These are phyloP conservation scores for Dryadomyces quercus-mongolicae DNA, from an alignment of 2,329 filamentous ascomycete genomes.

Conservation along the genomic window DNA sequence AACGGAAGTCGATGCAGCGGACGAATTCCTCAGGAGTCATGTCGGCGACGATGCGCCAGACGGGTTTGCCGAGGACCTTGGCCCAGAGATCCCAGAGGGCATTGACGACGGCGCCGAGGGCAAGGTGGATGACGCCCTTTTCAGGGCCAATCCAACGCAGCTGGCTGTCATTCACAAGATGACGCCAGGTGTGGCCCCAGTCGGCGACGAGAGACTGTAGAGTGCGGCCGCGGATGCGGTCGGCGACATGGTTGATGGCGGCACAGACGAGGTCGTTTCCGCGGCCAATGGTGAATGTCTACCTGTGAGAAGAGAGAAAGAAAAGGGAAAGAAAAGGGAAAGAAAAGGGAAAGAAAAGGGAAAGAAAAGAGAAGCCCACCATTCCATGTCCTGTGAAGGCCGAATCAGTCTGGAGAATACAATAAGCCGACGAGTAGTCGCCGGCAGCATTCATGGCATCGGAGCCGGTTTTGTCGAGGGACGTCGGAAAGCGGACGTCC, in stretches of 20 bases:
- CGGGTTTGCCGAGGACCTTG: conserved; percentile 72
- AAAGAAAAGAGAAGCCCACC: conserved; percentile 29
- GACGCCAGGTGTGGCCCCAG: conserved; percentile 82
- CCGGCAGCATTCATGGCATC: conserved; percentile 95
- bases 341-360: neutral
- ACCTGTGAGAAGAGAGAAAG: neutral
- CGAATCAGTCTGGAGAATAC: conserved; percentile 74
- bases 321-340: neutral
- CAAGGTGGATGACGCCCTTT: conserved; percentile 88
- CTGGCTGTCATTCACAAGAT: conserved; percentile 84
- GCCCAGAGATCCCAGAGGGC: conserved; percentile 95
- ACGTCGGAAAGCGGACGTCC: conserved; percentile 78
- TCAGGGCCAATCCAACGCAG: conserved; percentile 90
- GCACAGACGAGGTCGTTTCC: conserved; percentile 88
- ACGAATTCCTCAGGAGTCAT: conserved; percentile 86
- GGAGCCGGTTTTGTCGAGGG: conserved; percentile 87
- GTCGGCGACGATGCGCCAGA: conserved; percentile 82
- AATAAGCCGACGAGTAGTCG: conserved; percentile 91
- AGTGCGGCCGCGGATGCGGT: conserved; percentile 62
- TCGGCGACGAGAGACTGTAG: conserved; percentile 65
- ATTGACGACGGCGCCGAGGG: conserved; percentile 79
- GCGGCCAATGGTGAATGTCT: conserved; percentile 74
- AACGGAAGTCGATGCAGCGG: conserved; percentile 81
- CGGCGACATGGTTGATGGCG: conserved; percentile 67
- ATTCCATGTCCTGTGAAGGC: conserved; percentile 64